Evolutionary conservation across 2,329 filamentous ascomycete species (phyloP).

Genomic region (Epichloe coenophiala): DNA sequence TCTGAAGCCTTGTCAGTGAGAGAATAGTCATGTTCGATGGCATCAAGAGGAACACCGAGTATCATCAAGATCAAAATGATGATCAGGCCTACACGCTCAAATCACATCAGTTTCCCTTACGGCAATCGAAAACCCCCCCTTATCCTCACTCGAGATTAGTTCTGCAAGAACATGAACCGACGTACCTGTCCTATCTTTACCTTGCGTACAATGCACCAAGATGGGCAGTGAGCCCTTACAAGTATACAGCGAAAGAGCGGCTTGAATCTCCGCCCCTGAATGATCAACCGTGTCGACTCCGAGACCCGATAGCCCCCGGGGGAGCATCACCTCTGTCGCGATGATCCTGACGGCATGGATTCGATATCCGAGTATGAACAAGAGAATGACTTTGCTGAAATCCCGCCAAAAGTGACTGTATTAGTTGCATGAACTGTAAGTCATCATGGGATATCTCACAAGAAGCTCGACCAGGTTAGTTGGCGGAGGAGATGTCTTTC

Average conservation of each 20-base stretch:
- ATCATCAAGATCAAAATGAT: slow-evolving; percentile 55
- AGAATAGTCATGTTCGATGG: slow-evolving; percentile 59
- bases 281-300: slow-evolving; percentile 56
- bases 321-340: slow-evolving; percentile 55
- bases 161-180: not conserved
- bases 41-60: slow-evolving; percentile 39
- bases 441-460: slow-evolving; percentile 28
- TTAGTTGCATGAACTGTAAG: too few relatives aligned
- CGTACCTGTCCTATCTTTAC: slow-evolving; percentile 56
- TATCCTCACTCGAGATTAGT: too few relatives aligned
- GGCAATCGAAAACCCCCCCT: too few relatives aligned
- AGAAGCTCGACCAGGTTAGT: slow-evolving; percentile 52
- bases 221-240: slow-evolving; percentile 39
- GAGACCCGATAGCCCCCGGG: slow-evolving; percentile 53
- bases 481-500: slow-evolving; percentile 54
- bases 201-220: slow-evolving; percentile 75
- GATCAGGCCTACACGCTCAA: slow-evolving; percentile 43
- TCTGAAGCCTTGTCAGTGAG: slow-evolving; percentile 47
- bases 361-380: slow-evolving; percentile 54
- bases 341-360: slow-evolving; percentile 57
- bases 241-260: slow-evolving; percentile 18
- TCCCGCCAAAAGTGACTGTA: not conserved
- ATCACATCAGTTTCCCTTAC: too few relatives aligned
- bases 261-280: slow-evolving; percentile 47
- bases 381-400: slow-evolving; percentile 33